Evolutionary conservation across 2,329 filamentous ascomycete species (phyloP), one percentile per base, ranked within the genome.

Genomic region (Trematosphaeria pertusa): DNA sequence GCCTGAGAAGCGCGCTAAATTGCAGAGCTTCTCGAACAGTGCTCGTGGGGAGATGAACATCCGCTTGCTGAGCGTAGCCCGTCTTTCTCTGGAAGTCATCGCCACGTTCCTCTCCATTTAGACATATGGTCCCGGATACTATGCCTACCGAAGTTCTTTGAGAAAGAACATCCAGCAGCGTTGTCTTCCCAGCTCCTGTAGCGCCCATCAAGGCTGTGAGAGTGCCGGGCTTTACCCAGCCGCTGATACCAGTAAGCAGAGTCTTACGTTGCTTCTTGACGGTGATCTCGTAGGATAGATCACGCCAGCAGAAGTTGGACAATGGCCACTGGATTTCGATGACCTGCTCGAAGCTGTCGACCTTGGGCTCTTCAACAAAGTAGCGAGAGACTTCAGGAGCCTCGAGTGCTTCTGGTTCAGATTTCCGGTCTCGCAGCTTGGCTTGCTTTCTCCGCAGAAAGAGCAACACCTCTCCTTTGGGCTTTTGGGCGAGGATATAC

Each of bases 241-340:
- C 80, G 20, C 69, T 70, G 11, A 82, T 75, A 41, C 78, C 57
- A 43, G 81, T 75, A 12, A 83, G 62, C 10, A 83, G 62, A 38
- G 76, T 69, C 1, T 69, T 69, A 1, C 69, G 61, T 15, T 73
- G 73, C 21, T 72, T 74, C 54, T 78, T 76, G 50, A 81, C 93
- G 72, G 85, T 88, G 2, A 94, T 85, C 57, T 91, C 77, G 46
- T 80, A 81, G 20, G 65, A 71, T 4, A 82, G 73, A 53, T 81
- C 68, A 19, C 70, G 62, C 80, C 80, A 83, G 4, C 74, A 74
- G 37, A 19, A 12, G 19, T 12, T n/a, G n/a, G n/a, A n/a, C n/a
- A n/a, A n/a, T n/a, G n/a, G n/a, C n/a, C n/a, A n/a, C n/a, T n/a
- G n/a, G n/a, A n/a, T n/a, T n/a, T n/a, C n/a, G n/a, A n/a, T n/a